Base-by-base conservation (phyloP, 2,329 filamentous ascomycete species). In the Alternaria atra region DNA sequence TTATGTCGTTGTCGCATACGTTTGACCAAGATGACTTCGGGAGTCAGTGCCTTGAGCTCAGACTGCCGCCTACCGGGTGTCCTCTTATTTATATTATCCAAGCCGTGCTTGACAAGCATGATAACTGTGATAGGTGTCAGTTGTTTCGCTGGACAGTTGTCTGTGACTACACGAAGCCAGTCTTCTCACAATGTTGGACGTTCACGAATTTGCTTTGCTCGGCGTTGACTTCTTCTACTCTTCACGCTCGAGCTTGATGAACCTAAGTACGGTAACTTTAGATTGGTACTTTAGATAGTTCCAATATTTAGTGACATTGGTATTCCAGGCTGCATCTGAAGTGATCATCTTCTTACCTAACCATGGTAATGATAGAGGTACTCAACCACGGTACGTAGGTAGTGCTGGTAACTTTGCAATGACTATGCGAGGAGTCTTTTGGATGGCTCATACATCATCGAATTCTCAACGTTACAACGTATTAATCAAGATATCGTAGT, bases 31-130 rank as follows among this genome's bases (percentile, higher is more conserved):
- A 50, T 29, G 25, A 25, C 32, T 7, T 34, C 13, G 15, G 23
- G 32, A 35, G 46, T 50, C 46, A 37, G 46, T 50, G 46, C 30
- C 46, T 35, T 50, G 46, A 25, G 32, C 30, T 50, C 32, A 50
- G 46, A 35, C 46, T 50, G 32, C 32, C 39, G 39, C 20, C 20
- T 42, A 9, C 17, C 20, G 8, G 9, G 10, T 42, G 39, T 2
- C 10, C 20, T 25, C 2, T 42, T 12, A 15, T 5, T 5, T 42
- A 23, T 12, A 7, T 13, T 20, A 42, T 42, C 12, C 9, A 23
- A 13, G 12, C 20, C 5, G 20, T 42, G 10, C 39, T 42, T 25
- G 9, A 42, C 20, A 15, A 25, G 39, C 20, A 7, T 42, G 5
- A 15, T 25, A 15, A 20, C 15, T 25, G 10, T 15, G 7, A 13